Percentiles rank a stretch among this genome's conserved stretches.
Conservation (phyloP, 768 basidiomycete genomes). For the Nidularia sp. region DNA sequence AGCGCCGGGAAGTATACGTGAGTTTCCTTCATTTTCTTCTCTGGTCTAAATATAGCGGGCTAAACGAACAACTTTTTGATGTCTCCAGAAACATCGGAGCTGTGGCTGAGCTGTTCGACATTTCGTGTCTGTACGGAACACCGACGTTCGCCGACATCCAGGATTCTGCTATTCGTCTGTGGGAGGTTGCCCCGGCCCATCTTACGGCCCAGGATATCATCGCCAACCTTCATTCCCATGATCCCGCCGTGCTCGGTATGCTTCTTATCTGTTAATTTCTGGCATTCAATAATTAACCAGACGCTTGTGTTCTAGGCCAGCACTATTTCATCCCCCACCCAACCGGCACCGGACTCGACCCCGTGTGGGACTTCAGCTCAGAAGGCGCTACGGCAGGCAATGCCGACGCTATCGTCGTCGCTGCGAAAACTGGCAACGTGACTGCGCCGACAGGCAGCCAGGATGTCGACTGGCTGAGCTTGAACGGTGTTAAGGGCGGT, state of each 20-base stretch:
- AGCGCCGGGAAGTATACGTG: constrained; percentile 42
- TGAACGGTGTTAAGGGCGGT: constrained; percentile 35
- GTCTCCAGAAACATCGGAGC: constrained; percentile 39
- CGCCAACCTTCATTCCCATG: constrained; percentile 5
- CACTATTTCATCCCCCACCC: constrained; percentile 54
- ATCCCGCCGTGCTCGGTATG: constrained; percentile 24
- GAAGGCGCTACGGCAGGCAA: constrained; percentile 27
- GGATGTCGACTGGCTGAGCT: constrained; percentile 50
- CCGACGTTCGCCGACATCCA: constrained; percentile 20
- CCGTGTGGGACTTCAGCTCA: constrained; percentile 50
- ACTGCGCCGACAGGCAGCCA: constrained; percentile 26
- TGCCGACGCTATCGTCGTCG: constrained; percentile 36
- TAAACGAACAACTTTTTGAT: neutral
- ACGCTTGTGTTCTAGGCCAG: constrained; percentile 19
- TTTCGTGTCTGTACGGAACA: constrained; percentile 39
- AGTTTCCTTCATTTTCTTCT: constrained; percentile 8
- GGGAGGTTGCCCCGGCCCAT: constrained; percentile 13
- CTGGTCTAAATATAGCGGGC: neutral
- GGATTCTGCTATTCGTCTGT: constrained; percentile 14
- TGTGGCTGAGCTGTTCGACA: constrained; percentile 51
- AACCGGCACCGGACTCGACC: constrained; percentile 31
- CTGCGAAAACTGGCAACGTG: constrained; percentile 29
- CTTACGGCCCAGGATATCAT: constrained; percentile 12
- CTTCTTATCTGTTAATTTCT: neutral
- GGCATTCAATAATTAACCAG: neutral